Evolutionary conservation across 2,329 filamentous ascomycete genomes (phyloP).

Genomic region (Pseudogymnoascus verrucosus): DNA sequence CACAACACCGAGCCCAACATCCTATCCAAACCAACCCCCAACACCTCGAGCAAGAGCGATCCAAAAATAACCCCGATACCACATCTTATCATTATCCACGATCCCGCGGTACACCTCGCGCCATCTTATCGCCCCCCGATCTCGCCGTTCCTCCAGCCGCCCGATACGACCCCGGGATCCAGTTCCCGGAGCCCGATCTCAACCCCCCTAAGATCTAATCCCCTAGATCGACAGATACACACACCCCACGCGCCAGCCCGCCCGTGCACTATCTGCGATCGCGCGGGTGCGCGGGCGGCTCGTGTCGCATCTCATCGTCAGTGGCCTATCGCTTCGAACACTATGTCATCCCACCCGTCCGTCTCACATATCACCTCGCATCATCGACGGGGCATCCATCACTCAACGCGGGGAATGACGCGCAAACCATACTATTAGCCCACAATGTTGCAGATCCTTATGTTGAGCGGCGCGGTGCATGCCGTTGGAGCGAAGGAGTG

Average conservation of each 20-base stretch:
- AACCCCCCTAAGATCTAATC: background rate
- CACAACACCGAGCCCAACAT: background rate
- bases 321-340: background rate
- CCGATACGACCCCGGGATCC: background rate
- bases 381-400: background rate
- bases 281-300: background rate
- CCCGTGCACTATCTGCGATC: background rate
- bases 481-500: background rate
- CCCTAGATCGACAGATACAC: background rate
- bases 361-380: background rate
- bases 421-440: background rate
- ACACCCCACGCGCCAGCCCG: background rate
- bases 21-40: background rate
- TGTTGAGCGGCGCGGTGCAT: background rate
- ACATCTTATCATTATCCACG: constrained; percentile 2
- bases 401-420: background rate
- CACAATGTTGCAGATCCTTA: background rate
- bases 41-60: background rate
- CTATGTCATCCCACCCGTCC: background rate
- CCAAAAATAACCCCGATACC: background rate
- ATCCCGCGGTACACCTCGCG: background rate
- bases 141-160: background rate
- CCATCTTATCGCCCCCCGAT: constrained; percentile 5
- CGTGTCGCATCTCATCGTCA: background rate
- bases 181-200: background rate